Percentiles rank a stretch among this genome's conserved stretches.
Evolutionary conservation across 2,329 filamentous ascomycete genomes (phyloP).

Genomic region (Aspergillus neoniger): DNA sequence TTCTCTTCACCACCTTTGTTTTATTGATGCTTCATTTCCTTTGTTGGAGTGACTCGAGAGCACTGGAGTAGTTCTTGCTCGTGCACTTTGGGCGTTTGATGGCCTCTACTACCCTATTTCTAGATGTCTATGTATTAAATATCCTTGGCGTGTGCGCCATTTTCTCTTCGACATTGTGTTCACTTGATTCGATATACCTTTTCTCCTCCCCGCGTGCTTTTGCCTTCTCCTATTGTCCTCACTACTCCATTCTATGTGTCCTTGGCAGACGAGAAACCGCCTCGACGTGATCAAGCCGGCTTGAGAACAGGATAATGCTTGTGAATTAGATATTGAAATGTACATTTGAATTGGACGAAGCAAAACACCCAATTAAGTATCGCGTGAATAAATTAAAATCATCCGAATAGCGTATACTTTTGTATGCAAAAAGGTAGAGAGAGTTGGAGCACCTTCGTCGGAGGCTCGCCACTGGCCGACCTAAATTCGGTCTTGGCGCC

Average conservation of each 20-base stretch:
- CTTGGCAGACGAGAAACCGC: conserved; percentile 15
- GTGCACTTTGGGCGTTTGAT: conserved; percentile 17
- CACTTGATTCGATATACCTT: conserved; percentile 13
- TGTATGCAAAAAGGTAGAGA: background rate
- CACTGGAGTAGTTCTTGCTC: conserved; percentile 8
- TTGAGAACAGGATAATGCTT: conserved; percentile 28
- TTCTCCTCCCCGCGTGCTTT: conserved; percentile 10
- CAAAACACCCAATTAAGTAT: background rate
- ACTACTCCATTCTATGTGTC: conserved; percentile 16
- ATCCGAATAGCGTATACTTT: background rate
- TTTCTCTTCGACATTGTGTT: conserved; percentile 9
- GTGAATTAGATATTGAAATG: conserved; percentile 23
- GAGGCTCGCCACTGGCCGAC: background rate
- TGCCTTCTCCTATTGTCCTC: conserved; percentile 9
- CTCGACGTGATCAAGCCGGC: conserved; percentile 29
- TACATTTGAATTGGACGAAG: conserved; percentile 10
- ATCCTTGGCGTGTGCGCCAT: background rate
- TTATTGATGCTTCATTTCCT: conserved; percentile 7
- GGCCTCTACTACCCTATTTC: conserved; percentile 15
- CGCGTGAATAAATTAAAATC: background rate
- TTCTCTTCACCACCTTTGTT: background rate
- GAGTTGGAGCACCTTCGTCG: background rate
- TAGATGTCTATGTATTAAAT: conserved; percentile 14
- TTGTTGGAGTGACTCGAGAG: conserved; percentile 19
- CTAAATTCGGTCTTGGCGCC: background rate